Conservation (phyloP, 345 rosid genomes). For the Gossypium arboreum region DNA sequence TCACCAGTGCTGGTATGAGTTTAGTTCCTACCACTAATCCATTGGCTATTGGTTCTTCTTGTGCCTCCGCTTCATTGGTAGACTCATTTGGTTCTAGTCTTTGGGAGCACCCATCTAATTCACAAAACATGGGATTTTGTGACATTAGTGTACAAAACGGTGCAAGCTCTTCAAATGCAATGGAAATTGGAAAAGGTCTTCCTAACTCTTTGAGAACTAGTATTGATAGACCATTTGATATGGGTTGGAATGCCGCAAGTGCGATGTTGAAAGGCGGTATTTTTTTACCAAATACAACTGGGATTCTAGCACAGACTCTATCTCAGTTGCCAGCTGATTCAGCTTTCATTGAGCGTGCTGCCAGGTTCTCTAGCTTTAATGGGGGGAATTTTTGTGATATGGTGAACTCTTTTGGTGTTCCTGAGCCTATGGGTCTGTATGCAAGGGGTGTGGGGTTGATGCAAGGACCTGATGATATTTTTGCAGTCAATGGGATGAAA, state of each 20-base stretch:
- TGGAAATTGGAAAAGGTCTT: slow-evolving; percentile 38
- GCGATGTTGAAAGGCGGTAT: slow-evolving; percentile 59
- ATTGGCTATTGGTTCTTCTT: slow-evolving; percentile 48
- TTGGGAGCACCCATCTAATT: slow-evolving; percentile 61
- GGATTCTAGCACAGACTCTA: slow-evolving; percentile 58
- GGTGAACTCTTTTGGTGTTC: slow-evolving; percentile 54
- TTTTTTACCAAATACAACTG: slow-evolving; percentile 47
- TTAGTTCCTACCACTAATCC: slow-evolving; percentile 50
- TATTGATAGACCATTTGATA: slow-evolving; percentile 54
- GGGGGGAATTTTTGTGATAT: slow-evolving; percentile 72
- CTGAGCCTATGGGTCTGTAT: slow-evolving; percentile 54
- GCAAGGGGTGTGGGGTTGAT: slow-evolving; percentile 46
- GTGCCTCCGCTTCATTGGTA: slow-evolving; percentile 67
- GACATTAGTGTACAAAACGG: slow-evolving; percentile 45
- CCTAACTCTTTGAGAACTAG: slow-evolving; percentile 43
- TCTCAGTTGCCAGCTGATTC: slow-evolving; percentile 89
- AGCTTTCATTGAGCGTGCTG: slow-evolving; percentile 92
- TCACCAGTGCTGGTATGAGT: slow-evolving; percentile 42
- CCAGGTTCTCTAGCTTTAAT: slow-evolving; percentile 77
- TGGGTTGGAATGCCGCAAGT: slow-evolving; percentile 65
- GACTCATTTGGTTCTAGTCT: slow-evolving; percentile 54
- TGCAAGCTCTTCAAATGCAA: slow-evolving; percentile 31
- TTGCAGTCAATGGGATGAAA: slow-evolving; percentile 31
- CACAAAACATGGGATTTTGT: slow-evolving; percentile 61
- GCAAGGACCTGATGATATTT: slow-evolving; percentile 48